Percentiles rank a stretch among this genome's conserved stretches.
These are phyloP conservation scores for Clavaria fumosa DNA, from an alignment of 768 basidiomycete genomes.

Conservation along the genomic window DNA sequence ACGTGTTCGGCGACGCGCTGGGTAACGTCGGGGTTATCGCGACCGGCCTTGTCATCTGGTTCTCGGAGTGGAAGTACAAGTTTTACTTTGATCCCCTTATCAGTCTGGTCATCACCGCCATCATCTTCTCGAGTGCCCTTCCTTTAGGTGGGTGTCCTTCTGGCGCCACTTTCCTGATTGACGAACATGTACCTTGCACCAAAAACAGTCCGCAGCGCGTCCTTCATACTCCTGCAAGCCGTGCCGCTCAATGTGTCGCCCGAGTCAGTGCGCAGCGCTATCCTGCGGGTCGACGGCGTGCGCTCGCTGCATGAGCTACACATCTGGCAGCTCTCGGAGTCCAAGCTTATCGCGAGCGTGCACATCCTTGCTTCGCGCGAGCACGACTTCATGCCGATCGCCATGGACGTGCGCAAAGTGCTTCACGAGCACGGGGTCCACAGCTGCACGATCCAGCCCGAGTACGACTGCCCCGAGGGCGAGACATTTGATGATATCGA, in stretches of 20 bases:
- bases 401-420: constrained; percentile 65
- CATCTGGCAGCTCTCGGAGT: constrained; percentile 94
- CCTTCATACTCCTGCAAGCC: constrained; percentile 89
- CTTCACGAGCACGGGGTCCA: constrained; percentile 90
- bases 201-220: constrained; percentile 62
- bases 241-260: constrained; percentile 83
- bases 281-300: constrained; percentile 73
- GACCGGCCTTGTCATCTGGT: constrained; percentile 90
- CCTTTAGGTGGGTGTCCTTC: constrained; percentile 51
- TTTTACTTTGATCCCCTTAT: constrained; percentile 90
- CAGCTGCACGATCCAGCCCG: constrained; percentile 88
- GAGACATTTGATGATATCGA: constrained; percentile 30
- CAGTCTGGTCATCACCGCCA: constrained; percentile 84
- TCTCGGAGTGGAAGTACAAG: constrained; percentile 69
- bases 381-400: constrained; percentile 85
- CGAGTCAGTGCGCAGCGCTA: constrained; percentile 74
- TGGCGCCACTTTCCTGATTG: not conserved
- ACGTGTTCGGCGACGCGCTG: constrained; percentile 92
- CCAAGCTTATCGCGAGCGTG: constrained; percentile 88
- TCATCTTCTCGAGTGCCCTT: constrained; percentile 91
- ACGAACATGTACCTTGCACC: not conserved
- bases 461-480: constrained; percentile 36
- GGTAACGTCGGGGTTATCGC: constrained; percentile 97
- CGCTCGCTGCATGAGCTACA: constrained; percentile 85
- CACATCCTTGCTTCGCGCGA: constrained; percentile 77